Evolutionary conservation across 805 yeast genomes (phyloP), one percentile per base, ranked within the genome.

Genomic region (Zygosaccharomyces lentus): DNA sequence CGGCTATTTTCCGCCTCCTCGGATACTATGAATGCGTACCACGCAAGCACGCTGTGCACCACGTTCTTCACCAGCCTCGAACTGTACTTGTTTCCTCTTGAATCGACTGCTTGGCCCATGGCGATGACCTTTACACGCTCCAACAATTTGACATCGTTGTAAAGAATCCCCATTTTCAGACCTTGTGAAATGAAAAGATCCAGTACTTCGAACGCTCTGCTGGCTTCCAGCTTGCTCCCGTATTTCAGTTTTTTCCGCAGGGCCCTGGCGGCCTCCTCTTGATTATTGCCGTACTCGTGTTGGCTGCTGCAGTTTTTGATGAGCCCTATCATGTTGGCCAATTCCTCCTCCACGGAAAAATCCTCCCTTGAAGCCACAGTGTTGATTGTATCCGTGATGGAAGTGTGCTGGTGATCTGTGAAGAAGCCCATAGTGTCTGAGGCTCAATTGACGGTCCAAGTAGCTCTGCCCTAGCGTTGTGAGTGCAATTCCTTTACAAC

Each of bases 161-260:
- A 87, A 40, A 87, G 42, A 16, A 65, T 65, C 30, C 78, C 75
- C 36, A 61, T 56, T 36, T 45, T 52, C 13, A 63, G 29, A 17
- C 59, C 58, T 45, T 62, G 64, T 9, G 61, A 50, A 1, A 84
- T 80, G 17, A 84, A 62, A 15, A 78, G 67, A 54, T 84, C 86
- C 32, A 82, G 64, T 9, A 84, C 46, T 41, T 58, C 83, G 67
- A 89, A 64, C 0, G 95, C 85, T 37, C 86, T 77, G 43, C 76
- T 56, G 62, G 87, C 95, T 53, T 83, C 84, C 15, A 69, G 66
- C 4, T 66, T 61, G 2, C 73, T 59, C n/a, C 97, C 98, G 60
- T 91, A 85, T 67, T 95, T 93, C 60, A 93, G 69, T 58, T 82
- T 81, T 72, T 93, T 93, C 41, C 99, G 76, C 17, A 93, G 69